Evolutionary conservation across 2,329 filamentous ascomycete species (phyloP), one percentile per base, ranked within the genome.

Genomic region (Xylariaceae sp.): DNA sequence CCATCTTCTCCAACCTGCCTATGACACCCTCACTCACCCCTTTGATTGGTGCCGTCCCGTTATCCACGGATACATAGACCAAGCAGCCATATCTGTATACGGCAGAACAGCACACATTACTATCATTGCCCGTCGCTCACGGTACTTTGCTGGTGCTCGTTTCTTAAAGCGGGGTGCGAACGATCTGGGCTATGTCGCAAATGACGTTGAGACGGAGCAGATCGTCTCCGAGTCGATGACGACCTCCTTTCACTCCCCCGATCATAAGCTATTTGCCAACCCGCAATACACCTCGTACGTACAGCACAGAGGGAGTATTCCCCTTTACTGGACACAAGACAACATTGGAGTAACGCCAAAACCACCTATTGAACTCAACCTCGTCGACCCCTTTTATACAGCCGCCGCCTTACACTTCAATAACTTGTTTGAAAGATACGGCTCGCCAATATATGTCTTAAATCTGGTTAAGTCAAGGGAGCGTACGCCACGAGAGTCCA

Each of bases 151-250:
- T 3, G 93, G 93, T 22, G 93, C 93, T 29, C 79, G 93, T 3
- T 98, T 96, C 56, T 69, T 98, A 42, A 98, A 98, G 67, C 83
- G 93, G 47, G 93, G 93, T 23, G 87, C 90, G 38, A 98, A 98
- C 60, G 93, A 98, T 64, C 65, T 91, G 45, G 92, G 93, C 12
- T 95, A 95, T 63, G 93, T 98, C 44, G 94, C 93, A 42, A 98
- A 98, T 62, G 94, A 98, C 66, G 93, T 98, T 20, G 94, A 98
- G 68, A 97, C 93, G 1, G 93, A 98, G 67, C 93, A 98, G 64
- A 96, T 98, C 49, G 91, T 98, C 5, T 93, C 91, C 1, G 93
- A 98, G 63, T 88, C 90, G 57, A 73, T 92, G 40, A 96, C 90
- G 0, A 98, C 93, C 1, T 96, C 93, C 0, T 96, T 98, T 57